These are phyloP conservation scores for Ascochyta koolunga DNA, from an alignment of 2,329 filamentous ascomycete species.

Conservation along the genomic window DNA sequence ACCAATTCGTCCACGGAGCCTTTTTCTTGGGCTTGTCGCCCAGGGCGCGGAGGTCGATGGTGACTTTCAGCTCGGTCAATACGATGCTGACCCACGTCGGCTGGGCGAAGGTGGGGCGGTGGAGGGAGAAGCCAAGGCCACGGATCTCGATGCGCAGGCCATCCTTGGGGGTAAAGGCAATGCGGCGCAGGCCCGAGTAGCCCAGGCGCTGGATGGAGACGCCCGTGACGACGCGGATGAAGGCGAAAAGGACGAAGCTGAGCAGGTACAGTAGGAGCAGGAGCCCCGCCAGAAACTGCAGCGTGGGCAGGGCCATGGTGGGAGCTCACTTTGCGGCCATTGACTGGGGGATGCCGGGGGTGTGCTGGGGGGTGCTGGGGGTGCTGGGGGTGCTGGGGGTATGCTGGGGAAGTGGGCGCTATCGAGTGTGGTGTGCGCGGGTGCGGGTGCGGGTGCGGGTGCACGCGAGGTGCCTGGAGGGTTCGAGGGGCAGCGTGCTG, in stretches of 20 bases:
- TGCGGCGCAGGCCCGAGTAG: slow-evolving; percentile 86
- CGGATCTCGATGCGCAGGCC: slow-evolving; percentile 89
- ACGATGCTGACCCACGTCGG: slow-evolving; percentile 96
- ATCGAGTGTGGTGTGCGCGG: slow-evolving; percentile 24
- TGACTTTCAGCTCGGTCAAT: slow-evolving; percentile 82
- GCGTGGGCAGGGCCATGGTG: slow-evolving; percentile 53
- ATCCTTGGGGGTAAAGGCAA: slow-evolving; percentile 88
- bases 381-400: no score
- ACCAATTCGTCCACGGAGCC: slow-evolving; percentile 39
- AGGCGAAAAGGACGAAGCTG: slow-evolving; percentile 91
- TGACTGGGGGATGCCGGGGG: slow-evolving; percentile 12
- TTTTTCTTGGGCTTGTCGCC: slow-evolving; percentile 47
- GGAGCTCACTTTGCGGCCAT: slow-evolving; percentile 35
- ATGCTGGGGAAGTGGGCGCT: slow-evolving; percentile 12
- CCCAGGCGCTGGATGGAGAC: slow-evolving; percentile 95
- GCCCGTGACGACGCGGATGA: slow-evolving; percentile 89
- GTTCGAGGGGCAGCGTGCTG: slow-evolving; percentile 24
- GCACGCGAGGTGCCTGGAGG: slow-evolving; percentile 38
- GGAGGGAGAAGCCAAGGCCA: slow-evolving; percentile 83
- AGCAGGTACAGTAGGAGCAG: slow-evolving; percentile 85
- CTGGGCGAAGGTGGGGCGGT: slow-evolving; percentile 94
- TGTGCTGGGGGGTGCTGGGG: slow-evolving; percentile 1
- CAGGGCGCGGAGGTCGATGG: slow-evolving; percentile 75
- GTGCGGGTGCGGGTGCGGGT: slow-evolving; percentile 29
- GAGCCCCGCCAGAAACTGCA: slow-evolving; percentile 82